Evolutionary conservation across 768 basidiomycete genomes (phyloP).

Genomic region (Collybiopsis luxurians): DNA sequence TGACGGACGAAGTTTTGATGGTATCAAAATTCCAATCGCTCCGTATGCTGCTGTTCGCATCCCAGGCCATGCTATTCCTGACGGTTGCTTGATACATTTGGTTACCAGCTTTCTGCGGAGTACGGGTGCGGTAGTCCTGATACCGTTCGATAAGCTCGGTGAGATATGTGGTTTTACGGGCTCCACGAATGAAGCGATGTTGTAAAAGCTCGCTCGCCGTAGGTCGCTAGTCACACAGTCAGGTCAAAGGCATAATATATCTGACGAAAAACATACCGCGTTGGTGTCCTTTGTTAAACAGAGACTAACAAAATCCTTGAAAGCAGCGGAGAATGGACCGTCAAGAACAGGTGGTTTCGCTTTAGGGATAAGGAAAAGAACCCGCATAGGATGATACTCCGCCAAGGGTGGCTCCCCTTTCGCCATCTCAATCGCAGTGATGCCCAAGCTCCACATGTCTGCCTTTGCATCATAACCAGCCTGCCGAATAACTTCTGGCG

Average conservation of each 20-base stretch:
- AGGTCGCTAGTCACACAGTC: conserved; percentile 59
- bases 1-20: conserved; percentile 63
- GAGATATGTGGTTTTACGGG: conserved; percentile 79
- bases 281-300: conserved; percentile 93
- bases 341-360: conserved; percentile 91
- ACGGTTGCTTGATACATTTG: conserved; percentile 58
- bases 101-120: conserved; percentile 48
- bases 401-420: conserved; percentile 95
- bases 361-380: conserved; percentile 96
- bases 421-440: conserved; percentile 98
- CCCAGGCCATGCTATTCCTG: conserved; percentile 63
- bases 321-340: conserved; percentile 76
- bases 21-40: conserved; percentile 98
- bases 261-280: conserved; percentile 45
- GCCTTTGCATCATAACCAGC: conserved; percentile 95
- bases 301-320: conserved; percentile 89
- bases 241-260: neutral
- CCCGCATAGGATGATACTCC: conserved; percentile 98
- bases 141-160: conserved; percentile 88
- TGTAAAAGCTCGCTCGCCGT: conserved; percentile 90
- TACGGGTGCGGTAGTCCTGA: conserved; percentile 69
- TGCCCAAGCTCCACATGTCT: conserved; percentile 97
- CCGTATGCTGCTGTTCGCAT: conserved; percentile 69
- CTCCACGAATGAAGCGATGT: conserved; percentile 88
- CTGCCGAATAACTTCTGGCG: conserved; percentile 96